Evolutionary conservation across 441 rosid genomes (phyloP).

Genomic region (Aquilaria agallochum): DNA sequence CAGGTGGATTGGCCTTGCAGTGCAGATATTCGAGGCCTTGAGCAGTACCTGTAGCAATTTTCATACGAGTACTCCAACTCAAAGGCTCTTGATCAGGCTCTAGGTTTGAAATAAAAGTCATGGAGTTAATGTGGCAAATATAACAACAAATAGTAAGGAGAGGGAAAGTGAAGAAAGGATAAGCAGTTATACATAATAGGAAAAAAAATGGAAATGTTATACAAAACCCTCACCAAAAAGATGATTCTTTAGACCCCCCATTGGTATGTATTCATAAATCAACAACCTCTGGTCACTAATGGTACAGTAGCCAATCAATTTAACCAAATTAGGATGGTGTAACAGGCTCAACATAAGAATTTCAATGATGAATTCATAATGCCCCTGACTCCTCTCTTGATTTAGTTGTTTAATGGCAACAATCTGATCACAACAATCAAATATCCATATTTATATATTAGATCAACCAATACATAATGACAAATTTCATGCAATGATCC

Average conservation of each 20-base stretch:
- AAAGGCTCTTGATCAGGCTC: constrained; percentile 36
- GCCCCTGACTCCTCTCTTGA: constrained; percentile 82
- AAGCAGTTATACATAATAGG: no score
- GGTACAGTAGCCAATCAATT: constrained; percentile 82
- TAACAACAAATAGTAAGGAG: no score
- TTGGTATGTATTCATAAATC: constrained; percentile 89
- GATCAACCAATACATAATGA: no score
- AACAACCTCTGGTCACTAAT: constrained; percentile 89
- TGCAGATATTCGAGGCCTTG: constrained; percentile 65
- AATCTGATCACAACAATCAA: no score
- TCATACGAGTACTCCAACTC: constrained; percentile 60
- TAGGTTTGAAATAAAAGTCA: constrained; percentile 34
- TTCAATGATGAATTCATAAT: constrained; percentile 85
- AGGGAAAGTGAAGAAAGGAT: no score
- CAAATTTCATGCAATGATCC: no score
- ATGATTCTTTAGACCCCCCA: constrained; percentile 96
- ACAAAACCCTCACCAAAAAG: constrained; percentile 47
- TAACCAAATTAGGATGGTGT: constrained; percentile 83
- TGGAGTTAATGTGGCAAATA: no score
- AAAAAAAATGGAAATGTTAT: no score
- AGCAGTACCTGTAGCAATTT: constrained; percentile 69
- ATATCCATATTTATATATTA: no score
- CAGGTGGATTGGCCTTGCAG: constrained; percentile 68
- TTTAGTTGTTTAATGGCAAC: constrained; percentile 82
- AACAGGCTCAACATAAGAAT: constrained; percentile 90